phyloP scores from a whole-genome alignment of 371 early-diverging fungal species.

The Apophysomyces trapeziformis region DNA sequence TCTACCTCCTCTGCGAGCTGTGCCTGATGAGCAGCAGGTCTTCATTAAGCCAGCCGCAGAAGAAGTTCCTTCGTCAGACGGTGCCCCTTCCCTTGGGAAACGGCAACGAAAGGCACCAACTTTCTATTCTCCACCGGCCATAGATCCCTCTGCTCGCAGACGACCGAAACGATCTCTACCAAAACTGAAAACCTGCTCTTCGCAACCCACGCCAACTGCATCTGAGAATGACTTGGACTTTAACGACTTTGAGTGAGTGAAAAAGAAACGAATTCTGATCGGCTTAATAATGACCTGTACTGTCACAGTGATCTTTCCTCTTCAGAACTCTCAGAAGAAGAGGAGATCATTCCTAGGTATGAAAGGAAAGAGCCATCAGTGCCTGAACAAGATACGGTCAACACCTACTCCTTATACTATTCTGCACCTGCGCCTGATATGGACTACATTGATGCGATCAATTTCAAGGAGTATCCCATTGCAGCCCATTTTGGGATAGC shows the following conservation, averaged over 20 bases:
- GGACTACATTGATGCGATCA: slow-evolving; percentile 42
- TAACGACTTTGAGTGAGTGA: slow-evolving; percentile 37
- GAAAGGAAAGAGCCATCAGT: slow-evolving; percentile 11
- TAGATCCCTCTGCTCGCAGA: not conserved
- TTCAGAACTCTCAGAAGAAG: slow-evolving; percentile 30
- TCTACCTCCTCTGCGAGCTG: slow-evolving; percentile 34
- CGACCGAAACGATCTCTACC: not conserved
- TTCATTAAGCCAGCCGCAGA: slow-evolving; percentile 42
- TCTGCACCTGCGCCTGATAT: slow-evolving; percentile 38
- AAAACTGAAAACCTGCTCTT: not conserved
- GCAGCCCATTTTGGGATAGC: slow-evolving; percentile 61
- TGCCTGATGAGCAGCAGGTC: slow-evolving; percentile 53
- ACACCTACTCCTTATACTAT: slow-evolving; percentile 43
- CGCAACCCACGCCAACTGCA: not conserved
- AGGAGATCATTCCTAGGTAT: slow-evolving; percentile 14
- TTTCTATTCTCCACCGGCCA: slow-evolving; percentile 26
- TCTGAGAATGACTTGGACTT: slow-evolving; percentile 29
- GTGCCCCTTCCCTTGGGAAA: slow-evolving; percentile 25
- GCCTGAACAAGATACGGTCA: slow-evolving; percentile 48
- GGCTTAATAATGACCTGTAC: no score
- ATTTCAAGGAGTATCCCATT: slow-evolving; percentile 46
- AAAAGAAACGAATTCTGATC: not conserved
- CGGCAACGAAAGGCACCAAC: slow-evolving; percentile 40
- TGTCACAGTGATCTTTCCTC: slow-evolving; percentile 18
- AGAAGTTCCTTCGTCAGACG: not conserved